These are phyloP conservation scores for Claviceps citrina DNA, from an alignment of 2,329 filamentous ascomycete genomes.

Conservation along the genomic window DNA sequence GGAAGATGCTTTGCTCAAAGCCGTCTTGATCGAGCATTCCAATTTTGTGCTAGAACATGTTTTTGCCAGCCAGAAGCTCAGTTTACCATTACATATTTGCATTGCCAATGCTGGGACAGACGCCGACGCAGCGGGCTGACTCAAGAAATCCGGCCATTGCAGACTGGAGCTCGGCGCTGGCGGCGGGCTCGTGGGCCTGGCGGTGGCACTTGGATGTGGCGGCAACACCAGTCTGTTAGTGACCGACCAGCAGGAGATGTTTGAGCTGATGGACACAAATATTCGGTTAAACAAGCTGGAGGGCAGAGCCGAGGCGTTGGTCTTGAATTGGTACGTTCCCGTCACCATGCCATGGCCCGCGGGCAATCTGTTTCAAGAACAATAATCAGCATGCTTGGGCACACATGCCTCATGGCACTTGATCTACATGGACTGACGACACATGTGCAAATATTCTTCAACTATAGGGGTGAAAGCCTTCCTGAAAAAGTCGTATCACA, in stretches of 20 bases:
- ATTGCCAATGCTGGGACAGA: too few species aligned
- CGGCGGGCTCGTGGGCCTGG: slow-evolving; percentile 67
- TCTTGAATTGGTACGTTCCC: slow-evolving; percentile 63
- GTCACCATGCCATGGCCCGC: neutral
- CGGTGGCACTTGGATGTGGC: slow-evolving; percentile 40
- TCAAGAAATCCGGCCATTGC: slow-evolving; percentile 7
- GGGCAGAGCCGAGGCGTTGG: slow-evolving; percentile 44
- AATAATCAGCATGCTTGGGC: neutral
- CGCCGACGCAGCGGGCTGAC: slow-evolving; percentile 9
- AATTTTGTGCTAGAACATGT: too few species aligned
- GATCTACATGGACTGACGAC: neutral
- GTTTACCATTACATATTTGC: too few species aligned
- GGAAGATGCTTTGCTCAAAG: too few species aligned
- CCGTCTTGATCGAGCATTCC: too few species aligned
- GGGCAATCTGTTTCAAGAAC: neutral
- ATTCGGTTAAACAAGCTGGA: slow-evolving; percentile 64
- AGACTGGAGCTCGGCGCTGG: slow-evolving; percentile 88
- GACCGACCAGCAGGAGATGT: slow-evolving; percentile 80
- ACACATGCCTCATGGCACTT: neutral
- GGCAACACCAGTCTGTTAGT: slow-evolving; percentile 48
- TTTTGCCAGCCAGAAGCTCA: too few species aligned
- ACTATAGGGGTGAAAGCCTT: slow-evolving; percentile 43
- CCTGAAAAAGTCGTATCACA: slow-evolving; percentile 35
- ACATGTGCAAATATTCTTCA: neutral
- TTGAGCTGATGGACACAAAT: slow-evolving; percentile 72